Base-by-base conservation (phyloP, 2,329 filamentous ascomycete genomes). In the Blastomyces emzantsi region DNA sequence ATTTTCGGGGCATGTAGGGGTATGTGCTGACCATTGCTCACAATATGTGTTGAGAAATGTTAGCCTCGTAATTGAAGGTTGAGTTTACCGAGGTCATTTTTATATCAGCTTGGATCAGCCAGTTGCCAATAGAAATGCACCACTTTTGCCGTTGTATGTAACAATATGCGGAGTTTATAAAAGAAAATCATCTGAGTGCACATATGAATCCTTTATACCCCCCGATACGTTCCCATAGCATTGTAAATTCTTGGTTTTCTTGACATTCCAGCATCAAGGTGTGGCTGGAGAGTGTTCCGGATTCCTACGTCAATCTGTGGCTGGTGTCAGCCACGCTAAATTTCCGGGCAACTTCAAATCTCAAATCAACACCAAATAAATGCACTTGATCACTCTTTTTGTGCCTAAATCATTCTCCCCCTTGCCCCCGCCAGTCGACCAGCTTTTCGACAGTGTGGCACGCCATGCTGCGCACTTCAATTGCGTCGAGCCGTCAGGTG, bases 401-500 rank as follows among this genome's bases (percentile, higher is more conserved):
- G 30, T 15, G n/a, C 22, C 65, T 69, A 66, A 65, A 66, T 66
- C 66, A 64, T 63, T 67, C 66, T 70, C 67, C 65, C 67, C 68
- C 66, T 11, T 15, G 9, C 11, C 65, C 67, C 69, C 67, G 67
- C 67, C 28, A 30, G 28, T 60, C 43, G 58, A 60, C 58, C 65
- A 67, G 65, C 65, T 69, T 69, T 70, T 69, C 69, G 70, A 73
- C 71, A 72, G 73, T 74, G 75, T 76, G 76, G 80, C 79, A 73
- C 77, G 79, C 72, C 70, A 83, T 84, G 82, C 79, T 83, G 80
- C 81, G 81, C 76, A 79, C 78, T 71, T 81, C 81, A 71, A 76
- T 83, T 75, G 72, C 74, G 68, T 75, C 79, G 68, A 74, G 79
- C 72, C 80, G 77, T 68, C 74, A 74, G 69, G 68, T 77, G 68